Conservation (phyloP, 225 moss, liverwort and hornwort genomes). For the Bryum argenteum region DNA sequence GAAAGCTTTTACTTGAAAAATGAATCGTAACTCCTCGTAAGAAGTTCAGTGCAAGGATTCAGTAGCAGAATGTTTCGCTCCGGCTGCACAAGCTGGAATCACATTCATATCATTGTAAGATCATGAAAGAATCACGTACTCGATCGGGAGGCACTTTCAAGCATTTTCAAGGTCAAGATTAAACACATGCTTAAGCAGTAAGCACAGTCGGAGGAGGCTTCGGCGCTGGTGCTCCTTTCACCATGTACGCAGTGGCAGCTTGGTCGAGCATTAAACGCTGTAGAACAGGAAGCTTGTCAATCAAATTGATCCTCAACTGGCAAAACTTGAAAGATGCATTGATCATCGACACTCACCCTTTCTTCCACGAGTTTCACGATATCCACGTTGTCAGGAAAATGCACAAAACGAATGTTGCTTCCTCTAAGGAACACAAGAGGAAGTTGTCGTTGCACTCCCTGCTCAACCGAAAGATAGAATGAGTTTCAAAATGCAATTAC, state of each 20-base stretch:
- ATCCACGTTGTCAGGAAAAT: slow-evolving; percentile 67
- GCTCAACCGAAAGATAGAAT: slow-evolving; percentile 11
- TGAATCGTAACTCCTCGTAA: neutral
- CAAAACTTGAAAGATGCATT: neutral
- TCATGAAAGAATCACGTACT: too few relatives aligned
- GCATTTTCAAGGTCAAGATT: neutral
- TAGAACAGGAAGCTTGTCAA: slow-evolving; percentile 18
- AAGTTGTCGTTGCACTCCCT: slow-evolving; percentile 50
- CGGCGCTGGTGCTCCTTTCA: slow-evolving; percentile 57
- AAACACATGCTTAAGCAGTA: slow-evolving; percentile 27
- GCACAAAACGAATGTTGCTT: slow-evolving; percentile 66
- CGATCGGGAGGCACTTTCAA: too few relatives aligned
- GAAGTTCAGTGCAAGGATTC: neutral
- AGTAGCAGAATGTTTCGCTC: too few relatives aligned
- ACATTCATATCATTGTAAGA: slow-evolving; percentile 17
- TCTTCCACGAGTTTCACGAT: slow-evolving; percentile 61
- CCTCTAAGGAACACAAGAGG: slow-evolving; percentile 63
- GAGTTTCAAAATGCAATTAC: neutral
- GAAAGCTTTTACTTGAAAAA: neutral
- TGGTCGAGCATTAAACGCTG: slow-evolving; percentile 61
- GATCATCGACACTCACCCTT: slow-evolving; percentile 46
- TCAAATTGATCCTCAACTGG: neutral
- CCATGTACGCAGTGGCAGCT: slow-evolving; percentile 66
- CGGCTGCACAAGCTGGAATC: neutral
- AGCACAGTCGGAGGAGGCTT: slow-evolving; percentile 37